Conservation (phyloP, 2,329 filamentous ascomycete genomes). For the Curvularia verruculosa region DNA sequence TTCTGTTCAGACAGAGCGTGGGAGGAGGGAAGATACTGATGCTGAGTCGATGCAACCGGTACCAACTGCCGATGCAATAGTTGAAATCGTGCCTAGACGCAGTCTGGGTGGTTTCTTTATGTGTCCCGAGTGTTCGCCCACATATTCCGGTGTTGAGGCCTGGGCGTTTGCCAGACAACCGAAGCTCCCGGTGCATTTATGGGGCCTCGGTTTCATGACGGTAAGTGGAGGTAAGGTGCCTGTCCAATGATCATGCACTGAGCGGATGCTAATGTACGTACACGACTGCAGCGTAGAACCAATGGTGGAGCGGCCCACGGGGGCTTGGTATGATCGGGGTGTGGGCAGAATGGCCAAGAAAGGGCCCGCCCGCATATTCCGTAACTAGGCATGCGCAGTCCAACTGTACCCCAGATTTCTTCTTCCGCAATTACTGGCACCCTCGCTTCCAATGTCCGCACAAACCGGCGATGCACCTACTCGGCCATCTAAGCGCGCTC, state of each 20-base stretch:
- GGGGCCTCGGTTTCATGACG: not conserved
- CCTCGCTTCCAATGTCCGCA: conserved; percentile 8
- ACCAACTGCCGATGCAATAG: not conserved
- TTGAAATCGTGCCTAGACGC: not conserved
- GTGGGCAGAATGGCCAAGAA: too few species aligned
- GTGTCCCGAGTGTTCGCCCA: not conserved
- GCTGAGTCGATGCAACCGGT: not conserved
- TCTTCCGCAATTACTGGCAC: conserved; percentile 7
- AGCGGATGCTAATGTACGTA: not conserved
- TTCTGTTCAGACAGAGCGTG: not conserved
- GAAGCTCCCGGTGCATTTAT: not conserved
- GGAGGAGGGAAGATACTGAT: not conserved
- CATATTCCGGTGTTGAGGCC: not conserved
- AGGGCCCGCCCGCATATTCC: conserved; percentile 9
- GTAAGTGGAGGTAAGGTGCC: not conserved
- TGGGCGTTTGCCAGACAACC: not conserved
- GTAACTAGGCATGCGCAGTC: not conserved
- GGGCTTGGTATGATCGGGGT: too few species aligned
- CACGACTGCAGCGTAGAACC: too few species aligned
- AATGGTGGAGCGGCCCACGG: too few species aligned
- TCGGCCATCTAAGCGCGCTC: conserved; percentile 2
- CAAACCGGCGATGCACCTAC: not conserved
- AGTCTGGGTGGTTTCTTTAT: not conserved
- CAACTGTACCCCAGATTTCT: conserved; percentile 6
- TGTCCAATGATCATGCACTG: too few species aligned